Evolutionary conservation across 176 grass and related monocot genomes (phyloP).

Genomic region (Cenchrus americanus): DNA sequence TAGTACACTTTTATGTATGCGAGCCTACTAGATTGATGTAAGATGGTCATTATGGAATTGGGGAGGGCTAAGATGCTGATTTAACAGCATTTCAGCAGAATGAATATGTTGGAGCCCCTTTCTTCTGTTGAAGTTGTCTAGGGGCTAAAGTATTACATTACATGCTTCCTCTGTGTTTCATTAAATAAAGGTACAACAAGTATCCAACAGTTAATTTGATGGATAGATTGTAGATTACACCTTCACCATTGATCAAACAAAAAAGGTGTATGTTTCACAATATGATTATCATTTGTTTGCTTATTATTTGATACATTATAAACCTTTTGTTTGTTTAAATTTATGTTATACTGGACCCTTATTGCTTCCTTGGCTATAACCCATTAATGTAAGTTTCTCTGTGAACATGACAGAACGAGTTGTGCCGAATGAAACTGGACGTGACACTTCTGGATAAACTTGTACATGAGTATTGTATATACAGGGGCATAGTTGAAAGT

Average conservation of each 20-base stretch:
- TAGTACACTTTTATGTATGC: not conserved
- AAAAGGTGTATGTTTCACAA: not conserved
- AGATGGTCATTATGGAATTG: not conserved
- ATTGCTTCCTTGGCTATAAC: conserved; percentile 9
- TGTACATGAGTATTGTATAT: conserved; percentile 97
- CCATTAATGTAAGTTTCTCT: conserved; percentile 10
- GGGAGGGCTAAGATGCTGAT: not conserved
- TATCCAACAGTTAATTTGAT: not conserved
- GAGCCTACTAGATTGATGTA: not conserved
- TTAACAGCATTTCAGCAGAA: not conserved
- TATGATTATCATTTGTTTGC: conserved; percentile 5
- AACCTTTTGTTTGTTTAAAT: conserved; percentile 9
- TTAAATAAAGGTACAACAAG: not conserved
- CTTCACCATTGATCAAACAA: conserved; percentile 5
- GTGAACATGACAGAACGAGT: conserved; percentile 77
- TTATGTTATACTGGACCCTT: conserved; percentile 27
- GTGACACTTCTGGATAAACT: conserved; percentile 88
- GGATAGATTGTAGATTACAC: not conserved
- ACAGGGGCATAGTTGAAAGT: conserved; percentile 88
- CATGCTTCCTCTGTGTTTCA: not conserved
- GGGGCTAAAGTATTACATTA: not conserved
- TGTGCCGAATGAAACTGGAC: conserved; percentile 96
- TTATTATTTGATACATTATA: conserved; percentile 11
- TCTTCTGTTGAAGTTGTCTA: not conserved
- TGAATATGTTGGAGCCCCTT: not conserved